phyloP scores from a whole-genome alignment of 2,329 filamentous ascomycete genomes.

The Aspergillus tanneri region DNA sequence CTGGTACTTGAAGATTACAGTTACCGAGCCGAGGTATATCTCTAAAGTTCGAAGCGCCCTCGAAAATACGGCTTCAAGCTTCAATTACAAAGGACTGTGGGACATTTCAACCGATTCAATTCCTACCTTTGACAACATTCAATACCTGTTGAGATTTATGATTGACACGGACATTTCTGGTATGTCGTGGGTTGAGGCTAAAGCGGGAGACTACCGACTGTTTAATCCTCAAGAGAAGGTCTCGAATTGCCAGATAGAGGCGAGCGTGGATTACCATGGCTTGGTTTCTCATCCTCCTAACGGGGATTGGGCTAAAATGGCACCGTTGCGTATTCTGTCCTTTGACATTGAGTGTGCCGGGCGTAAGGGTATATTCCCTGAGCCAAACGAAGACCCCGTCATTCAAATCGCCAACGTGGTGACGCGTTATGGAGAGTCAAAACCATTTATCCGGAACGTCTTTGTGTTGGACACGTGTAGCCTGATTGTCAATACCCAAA shows the following conservation, averaged over 20 bases:
- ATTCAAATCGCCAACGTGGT: constrained; percentile 98
- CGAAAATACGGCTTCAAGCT: constrained; percentile 61
- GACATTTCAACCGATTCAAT: constrained; percentile 67
- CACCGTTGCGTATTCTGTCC: constrained; percentile 84
- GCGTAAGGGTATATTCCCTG: constrained; percentile 94
- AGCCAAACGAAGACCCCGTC: constrained; percentile 85
- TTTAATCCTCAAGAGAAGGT: constrained; percentile 66
- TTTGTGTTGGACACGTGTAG: constrained; percentile 93
- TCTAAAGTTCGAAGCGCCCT: constrained; percentile 71
- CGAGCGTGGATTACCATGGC: constrained; percentile 75
- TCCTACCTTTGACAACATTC: constrained; percentile 91
- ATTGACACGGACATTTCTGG: constrained; percentile 91
- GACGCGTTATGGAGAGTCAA: constrained; percentile 88
- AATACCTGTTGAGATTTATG: constrained; percentile 96
- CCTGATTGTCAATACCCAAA: constrained; percentile 89
- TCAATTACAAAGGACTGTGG: constrained; percentile 93
- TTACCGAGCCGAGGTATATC: constrained; percentile 85
- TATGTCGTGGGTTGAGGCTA: constrained; percentile 96
- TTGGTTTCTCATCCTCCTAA: constrained; percentile 83
- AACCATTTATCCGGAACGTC: constrained; percentile 93
- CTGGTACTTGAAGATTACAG: constrained; percentile 89
- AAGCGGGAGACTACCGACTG: constrained; percentile 69
- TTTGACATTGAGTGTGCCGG: constrained; percentile 99
- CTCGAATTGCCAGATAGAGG: constrained; percentile 96
- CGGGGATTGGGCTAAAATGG: constrained; percentile 98